Evolutionary conservation across 208 protist species (phyloP), one percentile per base, ranked within the genome.

Genomic region (Porcisia hertigi): DNA sequence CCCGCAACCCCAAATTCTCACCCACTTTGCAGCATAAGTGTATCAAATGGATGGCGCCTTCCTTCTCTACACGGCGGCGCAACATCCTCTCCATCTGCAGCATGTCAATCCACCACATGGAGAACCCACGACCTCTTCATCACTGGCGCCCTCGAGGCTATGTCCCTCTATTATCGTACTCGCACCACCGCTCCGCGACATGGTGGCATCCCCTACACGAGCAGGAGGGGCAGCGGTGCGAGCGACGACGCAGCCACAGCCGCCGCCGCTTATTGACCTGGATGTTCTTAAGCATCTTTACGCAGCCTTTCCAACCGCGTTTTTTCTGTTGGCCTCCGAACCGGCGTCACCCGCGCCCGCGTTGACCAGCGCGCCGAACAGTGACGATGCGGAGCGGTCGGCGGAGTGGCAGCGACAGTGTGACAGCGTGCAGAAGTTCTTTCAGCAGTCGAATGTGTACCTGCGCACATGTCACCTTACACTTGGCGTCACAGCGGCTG

Each of bases 401-500:
- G 47, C 47, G 47, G 47, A 52, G 47, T 52, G 47, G 47, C 47
- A 52, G 47, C 47, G 11, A 52, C 8, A 5, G 47, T 52, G 11
- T 12, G 11, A 52, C 47, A 52, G 11, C 47, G 47, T 52, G 47
- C 47, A 52, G 47, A 5, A 0, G 11, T 52, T 52, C 11, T 52
- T 52, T 52, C 47, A 52, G 11, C 47, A 52, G 53, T 7, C 1
- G 23, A 34, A 47, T 1, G 75, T 79, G 11, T 58, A 73, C 57
- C 75, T 73, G 57, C 75, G 75, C 45, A 79, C 75, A 34, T 79
- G 75, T 1, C 66, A 55, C 1, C 66, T 79, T 64, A 79, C 67
- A 2, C 67, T 79, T 14, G 75, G 47, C 47, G 47, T 52, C 9
- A 62, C 57, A 14, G 57, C 57, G 9, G 57, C 18, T 11, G 14